phyloP scores from a whole-genome alignment of 768 basidiomycete species.

The Cantharellus anzutake region DNA sequence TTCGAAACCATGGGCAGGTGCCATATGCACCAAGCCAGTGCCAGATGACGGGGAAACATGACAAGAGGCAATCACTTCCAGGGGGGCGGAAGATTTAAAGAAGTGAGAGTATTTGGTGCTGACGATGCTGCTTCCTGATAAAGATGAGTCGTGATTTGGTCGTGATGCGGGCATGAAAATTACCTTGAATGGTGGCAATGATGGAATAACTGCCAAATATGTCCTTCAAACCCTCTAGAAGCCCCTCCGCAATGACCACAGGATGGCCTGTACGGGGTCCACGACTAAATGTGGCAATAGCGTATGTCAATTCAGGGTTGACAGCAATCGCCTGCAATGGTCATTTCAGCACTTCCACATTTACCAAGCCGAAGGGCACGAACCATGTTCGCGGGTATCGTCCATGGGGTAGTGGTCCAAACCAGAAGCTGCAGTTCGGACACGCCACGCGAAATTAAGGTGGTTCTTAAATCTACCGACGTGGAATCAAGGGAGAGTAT shows the following conservation, averaged over 20 bases:
- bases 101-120: slow-evolving; percentile 10
- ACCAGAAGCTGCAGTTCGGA: slow-evolving; percentile 33
- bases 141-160: not conserved
- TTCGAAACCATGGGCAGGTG: slow-evolving; percentile 86
- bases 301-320: slow-evolving; percentile 51
- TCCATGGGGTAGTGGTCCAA: slow-evolving; percentile 99
- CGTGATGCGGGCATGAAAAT: not conserved
- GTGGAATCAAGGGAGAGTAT: slow-evolving; percentile 17
- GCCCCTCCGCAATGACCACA: slow-evolving; percentile 21
- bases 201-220: slow-evolving; percentile 17
- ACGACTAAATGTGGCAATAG: slow-evolving; percentile 22
- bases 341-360: not conserved
- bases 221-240: slow-evolving; percentile 16
- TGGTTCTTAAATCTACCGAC: not conserved
- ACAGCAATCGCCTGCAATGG: slow-evolving; percentile 66
- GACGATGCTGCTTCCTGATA: not conserved
- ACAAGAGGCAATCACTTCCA: slow-evolving; percentile 40
- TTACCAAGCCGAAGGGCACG: slow-evolving; percentile 7
- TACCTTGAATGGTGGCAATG: slow-evolving; percentile 16
- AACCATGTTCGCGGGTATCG: slow-evolving; percentile 88
- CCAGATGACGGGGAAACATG: slow-evolving; percentile 82
- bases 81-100: slow-evolving; percentile 14
- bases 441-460: not conserved
- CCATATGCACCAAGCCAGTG: slow-evolving; percentile 88
- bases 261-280: slow-evolving; percentile 8